phyloP scores from a whole-genome alignment of 805 yeast genomes.

The Cyberlindnera petersonii region DNA sequence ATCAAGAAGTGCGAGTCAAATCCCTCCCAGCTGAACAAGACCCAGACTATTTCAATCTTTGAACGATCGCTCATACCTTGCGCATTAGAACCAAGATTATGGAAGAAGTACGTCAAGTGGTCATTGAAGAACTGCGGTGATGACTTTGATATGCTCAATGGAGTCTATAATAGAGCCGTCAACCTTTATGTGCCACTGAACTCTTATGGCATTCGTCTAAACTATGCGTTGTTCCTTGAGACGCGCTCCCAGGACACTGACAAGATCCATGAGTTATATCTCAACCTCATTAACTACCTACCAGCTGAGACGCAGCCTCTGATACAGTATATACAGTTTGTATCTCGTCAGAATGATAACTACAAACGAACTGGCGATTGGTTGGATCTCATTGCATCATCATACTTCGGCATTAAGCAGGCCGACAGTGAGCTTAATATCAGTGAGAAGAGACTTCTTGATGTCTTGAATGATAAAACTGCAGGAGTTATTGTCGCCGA shows the following conservation, averaged over 20 bases:
- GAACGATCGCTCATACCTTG: slow-evolving; percentile 73
- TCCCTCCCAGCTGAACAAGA: slow-evolving; percentile 17
- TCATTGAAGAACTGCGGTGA: slow-evolving; percentile 31
- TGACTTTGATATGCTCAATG: slow-evolving; percentile 33
- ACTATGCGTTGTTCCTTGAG: slow-evolving; percentile 24
- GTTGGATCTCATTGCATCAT: slow-evolving; percentile 24
- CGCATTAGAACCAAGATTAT: slow-evolving; percentile 53
- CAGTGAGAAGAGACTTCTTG: slow-evolving; percentile 25
- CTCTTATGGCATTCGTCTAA: slow-evolving; percentile 15
- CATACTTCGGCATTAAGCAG: slow-evolving; percentile 16
- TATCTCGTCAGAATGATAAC: slow-evolving; percentile 18
- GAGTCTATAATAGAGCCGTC: slow-evolving; percentile 50
- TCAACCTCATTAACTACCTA: slow-evolving; percentile 12
- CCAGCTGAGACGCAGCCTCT: slow-evolving; percentile 19
- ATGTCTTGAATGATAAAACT: slow-evolving; percentile 38
- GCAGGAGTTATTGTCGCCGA: slow-evolving; percentile 36
- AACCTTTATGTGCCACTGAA: slow-evolving; percentile 34
- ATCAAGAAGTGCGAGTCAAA: slow-evolving; percentile 30
- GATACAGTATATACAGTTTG: slow-evolving; percentile 24
- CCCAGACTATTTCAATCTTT: slow-evolving; percentile 45
- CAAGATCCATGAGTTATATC: slow-evolving; percentile 21
- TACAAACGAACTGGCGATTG: slow-evolving; percentile 22
- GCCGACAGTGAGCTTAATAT: slow-evolving; percentile 15
- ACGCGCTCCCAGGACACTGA: slow-evolving; percentile 10
- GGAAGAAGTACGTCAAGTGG: slow-evolving; percentile 68